Evolutionary conservation across 2,329 filamentous ascomycete genomes (phyloP).

Genomic region (Fusarium sambucinum): DNA sequence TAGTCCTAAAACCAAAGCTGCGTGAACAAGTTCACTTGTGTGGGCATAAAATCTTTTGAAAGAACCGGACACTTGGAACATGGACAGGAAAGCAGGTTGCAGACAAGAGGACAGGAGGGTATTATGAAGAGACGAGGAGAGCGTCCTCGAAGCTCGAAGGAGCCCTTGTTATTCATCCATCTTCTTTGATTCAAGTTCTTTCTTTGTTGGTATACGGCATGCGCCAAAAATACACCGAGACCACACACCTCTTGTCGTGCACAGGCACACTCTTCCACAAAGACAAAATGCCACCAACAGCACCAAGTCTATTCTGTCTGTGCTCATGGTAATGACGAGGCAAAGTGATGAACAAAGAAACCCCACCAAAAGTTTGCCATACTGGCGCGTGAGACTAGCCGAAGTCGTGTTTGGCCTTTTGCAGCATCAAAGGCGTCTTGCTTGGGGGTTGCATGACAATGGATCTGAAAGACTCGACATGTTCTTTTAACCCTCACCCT

Average conservation of each 20-base stretch:
- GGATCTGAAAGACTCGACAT: neutral
- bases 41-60: neutral
- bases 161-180: conserved; percentile 28
- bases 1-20: neutral
- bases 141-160: neutral
- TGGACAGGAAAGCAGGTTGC: neutral
- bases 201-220: conserved; percentile 21
- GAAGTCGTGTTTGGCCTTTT: conserved; percentile 6
- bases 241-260: conserved; percentile 6
- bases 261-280: conserved; percentile 12
- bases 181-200: conserved; percentile 8
- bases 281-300: conserved; percentile 7
- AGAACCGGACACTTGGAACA: neutral
- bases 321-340: neutral
- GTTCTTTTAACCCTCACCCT: conserved; percentile 4
- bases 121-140: conserved; percentile 20
- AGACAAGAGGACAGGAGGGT: conserved; percentile 3
- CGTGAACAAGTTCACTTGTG: neutral
- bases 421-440: conserved; percentile 7
- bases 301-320: neutral
- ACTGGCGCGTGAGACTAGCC: conserved; percentile 18
- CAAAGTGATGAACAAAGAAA: conserved; percentile 29
- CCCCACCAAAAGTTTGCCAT: neutral
- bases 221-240: conserved; percentile 21
- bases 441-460: conserved; percentile 18